These are phyloP conservation scores for Lecanosticta acicola DNA, from an alignment of 2,329 filamentous ascomycete species.

Conservation along the genomic window DNA sequence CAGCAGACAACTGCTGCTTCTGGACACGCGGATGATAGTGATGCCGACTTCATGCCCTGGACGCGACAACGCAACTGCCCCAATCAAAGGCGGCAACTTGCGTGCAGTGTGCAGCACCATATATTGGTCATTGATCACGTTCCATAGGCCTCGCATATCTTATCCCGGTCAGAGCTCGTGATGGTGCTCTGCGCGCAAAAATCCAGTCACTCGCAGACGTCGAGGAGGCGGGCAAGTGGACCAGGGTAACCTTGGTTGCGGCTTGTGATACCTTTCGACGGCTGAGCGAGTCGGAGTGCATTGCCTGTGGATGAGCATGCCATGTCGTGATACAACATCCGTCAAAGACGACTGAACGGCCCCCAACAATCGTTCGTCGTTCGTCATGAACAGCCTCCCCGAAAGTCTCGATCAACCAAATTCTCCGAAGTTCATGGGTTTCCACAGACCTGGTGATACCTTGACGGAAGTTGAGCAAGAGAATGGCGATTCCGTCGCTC, in stretches of 20 bases:
- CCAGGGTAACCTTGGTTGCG: constrained; percentile 4
- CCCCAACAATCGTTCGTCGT: background rate
- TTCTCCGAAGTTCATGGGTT: background rate
- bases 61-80: background rate
- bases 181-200: background rate
- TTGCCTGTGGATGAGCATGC: background rate
- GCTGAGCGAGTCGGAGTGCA: constrained; percentile 3
- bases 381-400: background rate
- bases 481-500: background rate
- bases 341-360: background rate
- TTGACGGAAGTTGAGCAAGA: background rate
- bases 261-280: constrained; percentile 7
- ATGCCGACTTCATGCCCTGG: background rate
- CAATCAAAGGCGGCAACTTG: background rate
- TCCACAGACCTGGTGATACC: background rate
- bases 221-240: background rate
- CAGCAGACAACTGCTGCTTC: background rate
- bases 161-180: background rate
- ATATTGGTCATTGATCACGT: background rate
- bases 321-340: constrained; percentile 3
- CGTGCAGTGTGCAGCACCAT: background rate
- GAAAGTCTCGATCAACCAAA: background rate
- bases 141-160: background rate
- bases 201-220: no score
- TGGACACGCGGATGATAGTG: background rate